phyloP scores from a whole-genome alignment of 306 rosid species.

The Lathyrus sativus region DNA sequence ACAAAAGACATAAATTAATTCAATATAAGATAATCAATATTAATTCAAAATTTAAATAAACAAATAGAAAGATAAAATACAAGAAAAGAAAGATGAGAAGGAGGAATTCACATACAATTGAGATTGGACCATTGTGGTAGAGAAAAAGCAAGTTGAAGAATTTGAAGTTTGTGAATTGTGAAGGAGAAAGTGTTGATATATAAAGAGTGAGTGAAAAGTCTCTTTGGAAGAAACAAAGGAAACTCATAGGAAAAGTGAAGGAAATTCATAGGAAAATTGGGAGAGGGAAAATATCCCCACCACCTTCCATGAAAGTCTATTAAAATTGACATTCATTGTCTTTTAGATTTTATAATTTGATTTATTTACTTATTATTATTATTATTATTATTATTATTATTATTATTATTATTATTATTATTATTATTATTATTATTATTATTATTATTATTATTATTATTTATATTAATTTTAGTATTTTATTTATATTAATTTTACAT shows the following conservation, averaged over 20 bases:
- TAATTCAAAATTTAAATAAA: too few relatives aligned
- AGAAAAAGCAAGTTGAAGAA: background rate
- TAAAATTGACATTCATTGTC: too few relatives aligned
- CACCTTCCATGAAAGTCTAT: too few relatives aligned
- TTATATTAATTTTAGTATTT: too few relatives aligned
- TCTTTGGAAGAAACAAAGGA: background rate
- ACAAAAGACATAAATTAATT: background rate
- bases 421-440: too few relatives aligned
- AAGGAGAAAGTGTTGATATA: background rate
- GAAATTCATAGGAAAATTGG: background rate
- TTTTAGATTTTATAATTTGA: too few relatives aligned
- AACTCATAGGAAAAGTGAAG: background rate
- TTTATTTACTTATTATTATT: too few relatives aligned
- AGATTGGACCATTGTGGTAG: slow-evolving; percentile 21
- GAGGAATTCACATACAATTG: slow-evolving; percentile 21
- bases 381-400: too few relatives aligned
- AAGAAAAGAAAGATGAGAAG: background rate
- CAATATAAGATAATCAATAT: background rate
- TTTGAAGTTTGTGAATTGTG: background rate
- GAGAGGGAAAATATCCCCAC: too few relatives aligned
- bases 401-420: too few relatives aligned
- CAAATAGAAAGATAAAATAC: background rate
- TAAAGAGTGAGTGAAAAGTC: slow-evolving; percentile 4
- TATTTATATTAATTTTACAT: too few relatives aligned
- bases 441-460: too few relatives aligned